These are phyloP conservation scores for Platismatia glauca DNA, from an alignment of 495 filamentous ascomycete genomes.

Conservation along the genomic window DNA sequence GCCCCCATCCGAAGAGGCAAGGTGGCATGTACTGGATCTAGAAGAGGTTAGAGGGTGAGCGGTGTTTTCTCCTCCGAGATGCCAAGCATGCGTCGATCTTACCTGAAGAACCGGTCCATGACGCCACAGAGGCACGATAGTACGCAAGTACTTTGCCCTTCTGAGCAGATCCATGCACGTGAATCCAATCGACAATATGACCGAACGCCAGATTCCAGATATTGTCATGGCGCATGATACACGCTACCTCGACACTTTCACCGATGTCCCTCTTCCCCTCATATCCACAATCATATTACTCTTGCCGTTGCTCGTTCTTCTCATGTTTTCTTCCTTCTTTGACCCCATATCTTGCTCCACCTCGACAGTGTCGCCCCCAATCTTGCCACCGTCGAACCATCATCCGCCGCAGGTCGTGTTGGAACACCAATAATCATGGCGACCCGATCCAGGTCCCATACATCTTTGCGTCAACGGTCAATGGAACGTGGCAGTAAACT, in stretches of 20 bases:
- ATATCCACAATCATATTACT: background rate
- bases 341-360: background rate
- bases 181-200: background rate
- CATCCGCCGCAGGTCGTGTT: background rate
- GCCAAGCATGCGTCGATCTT: background rate
- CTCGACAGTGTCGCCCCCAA: background rate
- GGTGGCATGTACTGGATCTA: background rate
- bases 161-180: background rate
- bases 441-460: conserved; percentile 9
- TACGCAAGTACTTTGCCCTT: too few species aligned
- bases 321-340: background rate
- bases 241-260: background rate
- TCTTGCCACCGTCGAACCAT: background rate
- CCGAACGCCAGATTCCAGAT: background rate
- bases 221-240: background rate
- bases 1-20: background rate
- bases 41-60: background rate
- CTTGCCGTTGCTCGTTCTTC: background rate
- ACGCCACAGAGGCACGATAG: too few species aligned
- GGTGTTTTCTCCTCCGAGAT: background rate
- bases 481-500: conserved; percentile 13
- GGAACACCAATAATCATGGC: conserved; percentile 6
- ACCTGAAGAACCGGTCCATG: background rate
- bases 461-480: conserved; percentile 13
- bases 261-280: background rate